Base-by-base conservation (phyloP, 2,329 filamentous ascomycete species). In the Cladosporium cucumerinum region DNA sequence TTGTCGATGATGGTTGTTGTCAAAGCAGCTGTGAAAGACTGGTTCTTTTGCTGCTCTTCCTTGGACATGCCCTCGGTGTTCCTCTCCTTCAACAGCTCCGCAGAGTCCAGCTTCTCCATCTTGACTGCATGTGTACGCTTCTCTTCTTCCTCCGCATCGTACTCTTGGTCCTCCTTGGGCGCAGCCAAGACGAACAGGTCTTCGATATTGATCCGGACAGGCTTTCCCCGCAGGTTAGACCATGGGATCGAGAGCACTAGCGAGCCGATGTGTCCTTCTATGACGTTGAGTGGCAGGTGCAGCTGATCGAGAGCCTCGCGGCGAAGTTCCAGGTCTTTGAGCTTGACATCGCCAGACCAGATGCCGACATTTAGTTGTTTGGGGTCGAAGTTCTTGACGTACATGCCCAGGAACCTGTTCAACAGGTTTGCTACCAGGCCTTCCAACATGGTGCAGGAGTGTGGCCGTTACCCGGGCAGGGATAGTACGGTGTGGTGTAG, bases 381-480 rank as follows among this genome's bases (percentile, higher is more conserved):
- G 63, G 95, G 92, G 79, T 99, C 95, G 78, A 99, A 99, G 81
- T 99, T 98, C 85, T 96, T 93, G 79, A 99, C 94, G 79, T 99
- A 99, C 90, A 98, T 97, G 85, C 95, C 96, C 87, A 99, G 82
- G 81, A 99, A 98, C 83, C 96, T 91, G 83, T 99, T 99, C 73
- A 99, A 89, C 83, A 99, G 85, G 80, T 94, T 96, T 73, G 95
- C 93, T 69, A 98, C 95, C 72, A 99, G 85, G 72, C 93, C 92
- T 86, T 99, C 95, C 82, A 99, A 87, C 95, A 99, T 99, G 74
- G 78, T 84, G 84, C 81, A 73, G 78, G 78, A 73, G 72, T 78
- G 76, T 76, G 82, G 87, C 85, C 90, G 86, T 92, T 75, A 89
- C 87, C 89, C 89, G 76, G 90, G 89, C 87, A 30, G 60, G 60